Percentiles rank a stretch among this genome's conserved stretches.
Conservation (phyloP, 1,139 yeast species). For the Dujonia santamariae region DNA sequence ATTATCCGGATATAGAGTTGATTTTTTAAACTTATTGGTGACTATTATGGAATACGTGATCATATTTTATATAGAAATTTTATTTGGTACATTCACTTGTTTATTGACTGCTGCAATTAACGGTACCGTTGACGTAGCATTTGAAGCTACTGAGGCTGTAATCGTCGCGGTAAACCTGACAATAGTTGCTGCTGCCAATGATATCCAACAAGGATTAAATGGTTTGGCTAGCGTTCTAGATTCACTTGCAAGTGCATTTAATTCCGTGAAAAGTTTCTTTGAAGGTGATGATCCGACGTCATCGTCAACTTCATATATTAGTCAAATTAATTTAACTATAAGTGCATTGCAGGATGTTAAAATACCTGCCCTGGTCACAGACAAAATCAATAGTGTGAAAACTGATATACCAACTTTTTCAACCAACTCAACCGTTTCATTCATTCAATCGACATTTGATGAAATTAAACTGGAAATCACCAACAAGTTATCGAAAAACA, state of each 20-base stretch:
- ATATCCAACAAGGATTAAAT: constrained; percentile 59
- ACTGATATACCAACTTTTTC: constrained; percentile 56
- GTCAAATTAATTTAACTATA: constrained; percentile 58
- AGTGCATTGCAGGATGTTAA: constrained; percentile 51
- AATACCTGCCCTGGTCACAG: constrained; percentile 62
- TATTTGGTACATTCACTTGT: constrained; percentile 85
- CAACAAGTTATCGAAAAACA: constrained; percentile 12
- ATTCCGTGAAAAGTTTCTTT: constrained; percentile 53
- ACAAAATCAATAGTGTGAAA: constrained; percentile 45
- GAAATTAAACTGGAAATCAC: constrained; percentile 41
- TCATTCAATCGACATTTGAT: constrained; percentile 54
- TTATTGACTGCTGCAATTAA: constrained; percentile 69
- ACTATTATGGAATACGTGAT: constrained; percentile 59
- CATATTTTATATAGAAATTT: constrained; percentile 64
- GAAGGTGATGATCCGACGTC: constrained; percentile 34
- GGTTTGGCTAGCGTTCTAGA: constrained; percentile 55
- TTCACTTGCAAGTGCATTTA: constrained; percentile 38
- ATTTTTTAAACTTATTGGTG: constrained; percentile 34
- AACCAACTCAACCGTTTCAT: constrained; percentile 40
- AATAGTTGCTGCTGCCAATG: constrained; percentile 49
- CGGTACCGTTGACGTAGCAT: constrained; percentile 69
- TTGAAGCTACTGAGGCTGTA: constrained; percentile 66
- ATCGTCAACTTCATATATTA: constrained; percentile 21
- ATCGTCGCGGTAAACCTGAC: constrained; percentile 61
- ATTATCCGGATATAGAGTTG: constrained; percentile 42